A percentile compares a stretch with the other conserved stretches of the same genome.
phyloP scores from a whole-genome alignment of 106 monocot species.

The Allium cepa region DNA sequence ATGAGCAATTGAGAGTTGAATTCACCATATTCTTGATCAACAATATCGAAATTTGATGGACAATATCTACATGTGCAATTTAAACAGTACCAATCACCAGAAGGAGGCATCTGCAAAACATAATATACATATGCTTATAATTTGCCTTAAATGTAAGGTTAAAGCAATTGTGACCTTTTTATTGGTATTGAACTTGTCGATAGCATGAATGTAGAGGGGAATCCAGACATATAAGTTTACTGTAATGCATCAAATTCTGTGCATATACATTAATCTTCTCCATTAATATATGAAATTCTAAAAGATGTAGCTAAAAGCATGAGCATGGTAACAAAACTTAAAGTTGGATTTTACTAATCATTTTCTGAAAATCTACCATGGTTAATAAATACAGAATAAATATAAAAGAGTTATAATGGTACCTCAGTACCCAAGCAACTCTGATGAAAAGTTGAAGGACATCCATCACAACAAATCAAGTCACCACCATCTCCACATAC shows the following conservation, averaged over 20 bases:
- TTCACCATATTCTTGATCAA: conserved; percentile 6
- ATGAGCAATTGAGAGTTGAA: conserved; percentile 22
- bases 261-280: neutral
- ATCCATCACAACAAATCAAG: conserved; percentile 74
- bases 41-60: neutral
- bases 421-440: conserved; percentile 68
- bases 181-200: no score
- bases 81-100: conserved; percentile 47
- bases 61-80: conserved; percentile 10
- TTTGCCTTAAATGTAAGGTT: no score
- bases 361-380: neutral
- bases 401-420: neutral
- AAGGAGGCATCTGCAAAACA: conserved; percentile 60
- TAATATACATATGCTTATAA: neutral
- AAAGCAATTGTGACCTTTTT: neutral
- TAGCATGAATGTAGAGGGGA: no score
- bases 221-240: no score
- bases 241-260: neutral
- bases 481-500: conserved; percentile 86
- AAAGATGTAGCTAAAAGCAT: no score
- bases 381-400: neutral
- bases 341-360: no score
- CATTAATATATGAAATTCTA: neutral
- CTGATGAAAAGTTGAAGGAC: conserved; percentile 77
- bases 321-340: no score